Evolutionary conservation across 2,329 filamentous ascomycete genomes (phyloP).

Genomic region (Sclerotinia trifoliorum): DNA sequence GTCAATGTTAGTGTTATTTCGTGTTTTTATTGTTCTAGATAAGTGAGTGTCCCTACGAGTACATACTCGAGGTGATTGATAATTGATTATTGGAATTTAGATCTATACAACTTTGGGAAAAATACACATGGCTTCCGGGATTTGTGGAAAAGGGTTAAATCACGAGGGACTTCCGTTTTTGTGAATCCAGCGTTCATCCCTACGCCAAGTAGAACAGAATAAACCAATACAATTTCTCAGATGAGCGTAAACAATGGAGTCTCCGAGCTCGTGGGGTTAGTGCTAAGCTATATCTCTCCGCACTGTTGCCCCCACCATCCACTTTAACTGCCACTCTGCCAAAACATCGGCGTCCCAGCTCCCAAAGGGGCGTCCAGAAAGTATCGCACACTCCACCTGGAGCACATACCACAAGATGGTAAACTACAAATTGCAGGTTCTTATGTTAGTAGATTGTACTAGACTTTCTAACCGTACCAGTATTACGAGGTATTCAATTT

Average conservation of each 20-base stretch:
- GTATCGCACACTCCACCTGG: no score
- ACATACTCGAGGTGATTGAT: background rate
- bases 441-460: no score
- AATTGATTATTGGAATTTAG: background rate
- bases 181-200: background rate
- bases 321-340: conserved; percentile 2
- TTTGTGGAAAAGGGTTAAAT: background rate
- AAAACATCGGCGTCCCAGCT: background rate
- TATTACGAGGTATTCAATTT: background rate
- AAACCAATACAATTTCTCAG: background rate
- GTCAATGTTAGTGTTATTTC: background rate
- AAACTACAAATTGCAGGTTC: no score
- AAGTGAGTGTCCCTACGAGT: background rate
- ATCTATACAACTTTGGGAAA: background rate
- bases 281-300: background rate
- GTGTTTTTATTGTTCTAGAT: background rate
- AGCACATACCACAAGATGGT: no score
- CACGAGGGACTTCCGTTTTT: no score
- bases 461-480: no score
- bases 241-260: background rate
- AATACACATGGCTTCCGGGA: background rate
- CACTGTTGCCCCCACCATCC: background rate
- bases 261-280: conserved; percentile 3
- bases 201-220: background rate
- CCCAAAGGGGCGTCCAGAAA: background rate